phyloP scores from a whole-genome alignment of 2,329 filamentous ascomycete genomes.

The Colletotrichum noveboracense region DNA sequence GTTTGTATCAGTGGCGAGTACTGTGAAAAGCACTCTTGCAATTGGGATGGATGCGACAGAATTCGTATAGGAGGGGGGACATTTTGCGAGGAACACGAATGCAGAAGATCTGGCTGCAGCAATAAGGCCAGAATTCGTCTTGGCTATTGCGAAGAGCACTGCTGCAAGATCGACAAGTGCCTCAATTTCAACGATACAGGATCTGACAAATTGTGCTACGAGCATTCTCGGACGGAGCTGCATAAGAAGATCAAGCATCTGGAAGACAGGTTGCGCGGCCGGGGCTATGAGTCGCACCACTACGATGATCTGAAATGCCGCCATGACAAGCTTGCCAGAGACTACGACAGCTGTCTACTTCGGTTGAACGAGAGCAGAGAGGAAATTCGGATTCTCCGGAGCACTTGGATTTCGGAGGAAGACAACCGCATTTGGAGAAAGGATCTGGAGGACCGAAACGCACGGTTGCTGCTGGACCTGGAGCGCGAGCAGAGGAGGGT shows the following conservation, averaged over 20 bases:
- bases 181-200: conserved; percentile 11
- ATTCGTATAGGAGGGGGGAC: background rate
- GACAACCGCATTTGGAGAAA: conserved; percentile 11
- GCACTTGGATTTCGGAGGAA: conserved; percentile 1
- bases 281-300: background rate
- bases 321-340: conserved; percentile 5
- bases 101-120: background rate
- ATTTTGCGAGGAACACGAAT: conserved; percentile 13
- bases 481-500: conserved; percentile 94
- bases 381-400: conserved; percentile 1
- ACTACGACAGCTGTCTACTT: background rate
- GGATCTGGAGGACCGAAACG: conserved; percentile 9
- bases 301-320: conserved; percentile 5
- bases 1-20: background rate
- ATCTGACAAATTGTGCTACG: conserved; percentile 5
- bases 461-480: conserved; percentile 66
- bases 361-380: background rate
- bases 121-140: background rate
- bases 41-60: conserved; percentile 2
- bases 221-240: conserved; percentile 10
- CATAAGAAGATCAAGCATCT: conserved; percentile 1
- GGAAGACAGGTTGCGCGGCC: background rate
- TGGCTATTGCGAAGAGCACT: conserved; percentile 11
- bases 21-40: background rate
- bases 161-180: conserved; percentile 14